phyloP scores from a whole-genome alignment of 2,329 filamentous ascomycete species.

The Claviceps digitariae region DNA sequence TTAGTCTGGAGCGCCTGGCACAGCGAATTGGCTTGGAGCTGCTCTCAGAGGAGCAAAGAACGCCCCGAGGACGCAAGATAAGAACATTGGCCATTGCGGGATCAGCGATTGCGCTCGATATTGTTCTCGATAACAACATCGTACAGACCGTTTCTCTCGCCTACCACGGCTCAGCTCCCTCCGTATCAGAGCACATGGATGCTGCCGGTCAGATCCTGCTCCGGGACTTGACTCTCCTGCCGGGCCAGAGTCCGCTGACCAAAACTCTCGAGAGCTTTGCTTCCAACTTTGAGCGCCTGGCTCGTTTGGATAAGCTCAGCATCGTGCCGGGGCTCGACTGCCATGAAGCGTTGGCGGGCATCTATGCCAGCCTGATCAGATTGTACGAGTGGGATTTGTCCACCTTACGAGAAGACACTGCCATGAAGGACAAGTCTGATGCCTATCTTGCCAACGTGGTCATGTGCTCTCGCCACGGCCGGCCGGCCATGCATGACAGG shows the following conservation, averaged over 20 bases:
- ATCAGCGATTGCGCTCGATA: constrained; percentile 45
- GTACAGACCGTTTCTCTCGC: constrained; percentile 49
- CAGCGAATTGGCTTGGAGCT: constrained; percentile 52
- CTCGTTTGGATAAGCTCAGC: constrained; percentile 59
- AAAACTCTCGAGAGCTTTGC: constrained; percentile 60
- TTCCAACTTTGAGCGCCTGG: constrained; percentile 55
- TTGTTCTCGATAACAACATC: constrained; percentile 46
- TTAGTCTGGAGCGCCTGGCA: constrained; percentile 59
- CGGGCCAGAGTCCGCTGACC: constrained; percentile 50
- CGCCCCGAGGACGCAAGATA: constrained; percentile 32
- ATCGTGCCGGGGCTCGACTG: constrained; percentile 55
- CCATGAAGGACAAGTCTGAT: constrained; percentile 30
- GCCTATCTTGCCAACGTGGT: constrained; percentile 40
- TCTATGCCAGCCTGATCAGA: constrained; percentile 55
- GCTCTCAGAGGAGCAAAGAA: constrained; percentile 41
- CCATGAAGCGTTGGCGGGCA: constrained; percentile 61
- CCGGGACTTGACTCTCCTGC: constrained; percentile 46
- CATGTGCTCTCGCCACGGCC: constrained; percentile 57
- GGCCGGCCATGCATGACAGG: constrained; percentile 56
- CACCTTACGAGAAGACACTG: constrained; percentile 36
- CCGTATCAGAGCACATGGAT: constrained; percentile 45
- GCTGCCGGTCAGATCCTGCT: constrained; percentile 53
- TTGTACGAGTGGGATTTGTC: constrained; percentile 60
- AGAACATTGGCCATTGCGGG: constrained; percentile 49
- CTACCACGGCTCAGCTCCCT: constrained; percentile 46